Evolutionary conservation across 192 early-diverging fungal genomes (phyloP).

Genomic region (Spizellomyces punctatus): DNA sequence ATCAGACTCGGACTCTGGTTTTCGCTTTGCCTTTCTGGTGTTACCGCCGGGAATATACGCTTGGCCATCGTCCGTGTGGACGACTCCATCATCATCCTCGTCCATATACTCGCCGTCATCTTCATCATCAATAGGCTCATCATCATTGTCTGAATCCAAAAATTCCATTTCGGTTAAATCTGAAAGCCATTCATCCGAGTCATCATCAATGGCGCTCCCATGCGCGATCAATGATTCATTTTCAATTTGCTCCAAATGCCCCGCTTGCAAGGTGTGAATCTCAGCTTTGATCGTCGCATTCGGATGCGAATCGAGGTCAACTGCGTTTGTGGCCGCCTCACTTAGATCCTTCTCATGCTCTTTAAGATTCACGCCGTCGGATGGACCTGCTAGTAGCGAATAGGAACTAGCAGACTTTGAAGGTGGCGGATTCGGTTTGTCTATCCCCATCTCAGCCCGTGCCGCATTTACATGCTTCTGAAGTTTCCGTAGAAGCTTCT

Average conservation of each 20-base stretch:
- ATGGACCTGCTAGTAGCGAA: background rate
- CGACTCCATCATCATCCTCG: background rate
- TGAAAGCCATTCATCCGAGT: conserved; percentile 32
- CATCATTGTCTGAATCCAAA: conserved; percentile 34
- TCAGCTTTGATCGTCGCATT: background rate
- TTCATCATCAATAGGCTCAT: conserved; percentile 19
- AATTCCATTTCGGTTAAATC: conserved; percentile 36
- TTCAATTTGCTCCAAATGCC: background rate
- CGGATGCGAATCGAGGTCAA: background rate
- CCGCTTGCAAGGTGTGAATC: background rate
- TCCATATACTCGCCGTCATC: conserved; percentile 9
- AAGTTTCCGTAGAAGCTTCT: conserved; percentile 38
- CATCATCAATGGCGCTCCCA: background rate
- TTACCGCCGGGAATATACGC: conserved; percentile 15
- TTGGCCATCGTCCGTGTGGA: conserved; percentile 13
- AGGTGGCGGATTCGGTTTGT: no score
- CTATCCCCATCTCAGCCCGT: no score
- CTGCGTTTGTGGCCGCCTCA: background rate
- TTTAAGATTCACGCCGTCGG: no score
- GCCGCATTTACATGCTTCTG: conserved; percentile 13
- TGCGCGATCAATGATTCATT: background rate
- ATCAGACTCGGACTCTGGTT: background rate
- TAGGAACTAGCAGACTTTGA: no score
- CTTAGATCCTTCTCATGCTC: background rate
- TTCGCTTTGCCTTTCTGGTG: background rate